Evolutionary conservation across 805 yeast genomes (phyloP), one percentile per base, ranked within the genome.

Genomic region (Scheffersomyces lignosus): DNA sequence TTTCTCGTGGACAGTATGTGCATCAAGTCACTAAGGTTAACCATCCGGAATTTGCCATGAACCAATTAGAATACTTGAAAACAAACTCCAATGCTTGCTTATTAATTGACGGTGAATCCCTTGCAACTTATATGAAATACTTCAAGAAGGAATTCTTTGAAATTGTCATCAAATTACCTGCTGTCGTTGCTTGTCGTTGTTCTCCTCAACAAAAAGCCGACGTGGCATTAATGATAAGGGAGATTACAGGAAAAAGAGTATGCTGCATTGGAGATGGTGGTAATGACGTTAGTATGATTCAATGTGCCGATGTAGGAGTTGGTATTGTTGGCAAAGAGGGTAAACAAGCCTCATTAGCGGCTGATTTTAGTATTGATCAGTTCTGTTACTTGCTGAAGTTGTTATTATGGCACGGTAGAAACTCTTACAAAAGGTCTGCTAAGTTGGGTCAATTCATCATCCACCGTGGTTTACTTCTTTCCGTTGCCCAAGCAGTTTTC

Each of bases 221-320:
- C 56, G 86, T 95, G 37, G 97, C 98, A 0, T 51, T 77, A 17
- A 67, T 83, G 45, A 93, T 93, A 45, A 77, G 90, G 52, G 77
- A 77, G 41, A 64, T 78, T 20, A 93, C 98, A 0, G 87, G 87
- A 4, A 87, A 87, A 54, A 70, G 99, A 34, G 97, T 91, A 2
- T 91, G 98, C 48, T 93, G 98, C 55, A 95, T 93, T 48, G 99
- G 99, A 38, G 99, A 93, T 62, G 99, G 99, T 52, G 99, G 99
- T 51, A 93, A 93, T 54, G 99, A 93, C 63, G 99, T 93, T 23
- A 86, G 95, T 51, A 93, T 93, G 99, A 93, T 93, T 48, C 99
- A 93, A 64, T 84, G 95, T 48, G 99, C 99, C 0, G 96, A 95
- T 66, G 96, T 93, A 7, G 99, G 99, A 41, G 96, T 93, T 18